phyloP scores from a whole-genome alignment of 2,329 filamentous ascomycete species.

The Monascus ruber region DNA sequence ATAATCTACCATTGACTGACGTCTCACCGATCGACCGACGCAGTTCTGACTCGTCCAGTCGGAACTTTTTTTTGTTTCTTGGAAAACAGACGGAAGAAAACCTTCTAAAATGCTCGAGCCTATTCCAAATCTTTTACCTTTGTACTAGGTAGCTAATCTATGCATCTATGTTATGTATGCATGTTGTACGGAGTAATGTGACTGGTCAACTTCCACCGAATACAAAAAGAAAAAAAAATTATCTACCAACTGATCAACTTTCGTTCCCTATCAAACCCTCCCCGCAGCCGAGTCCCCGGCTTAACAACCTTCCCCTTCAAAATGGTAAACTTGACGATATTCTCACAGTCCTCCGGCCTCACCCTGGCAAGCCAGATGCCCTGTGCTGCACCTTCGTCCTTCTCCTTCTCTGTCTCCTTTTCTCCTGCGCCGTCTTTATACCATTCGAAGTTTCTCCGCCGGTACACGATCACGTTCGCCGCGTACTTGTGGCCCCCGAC shows the following conservation, averaged over 20 bases:
- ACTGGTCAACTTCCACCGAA: too few species aligned
- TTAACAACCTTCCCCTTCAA: conserved; percentile 91
- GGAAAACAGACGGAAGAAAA: too few species aligned
- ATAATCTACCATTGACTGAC: too few species aligned
- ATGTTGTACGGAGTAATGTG: too few species aligned
- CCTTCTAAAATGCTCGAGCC: too few species aligned
- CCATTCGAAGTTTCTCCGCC: conserved; percentile 41
- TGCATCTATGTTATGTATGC: too few species aligned
- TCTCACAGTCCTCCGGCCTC: conserved; percentile 80
- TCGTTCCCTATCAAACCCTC: conserved; percentile 75
- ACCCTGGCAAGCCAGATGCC: conserved; percentile 89
- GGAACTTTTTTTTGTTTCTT: too few species aligned
- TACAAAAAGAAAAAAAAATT: too few species aligned
- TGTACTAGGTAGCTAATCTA: too few species aligned
- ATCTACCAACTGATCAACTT: conserved; percentile 76
- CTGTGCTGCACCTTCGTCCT: conserved; percentile 56
- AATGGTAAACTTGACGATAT: conserved; percentile 77
- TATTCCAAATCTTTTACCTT: too few species aligned
- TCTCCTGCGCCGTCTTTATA: conserved; percentile 21
- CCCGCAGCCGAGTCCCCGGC: conserved; percentile 71
- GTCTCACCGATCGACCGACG: too few species aligned
- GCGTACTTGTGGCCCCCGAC: conserved; percentile 95
- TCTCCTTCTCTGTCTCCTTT: conserved; percentile 25
- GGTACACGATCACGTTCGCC: conserved; percentile 88
- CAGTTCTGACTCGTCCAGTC: too few species aligned